Percentiles rank a stretch among this genome's conserved stretches.
Conservation (phyloP, 805 yeast genomes). For the Myxozyma sirexii region DNA sequence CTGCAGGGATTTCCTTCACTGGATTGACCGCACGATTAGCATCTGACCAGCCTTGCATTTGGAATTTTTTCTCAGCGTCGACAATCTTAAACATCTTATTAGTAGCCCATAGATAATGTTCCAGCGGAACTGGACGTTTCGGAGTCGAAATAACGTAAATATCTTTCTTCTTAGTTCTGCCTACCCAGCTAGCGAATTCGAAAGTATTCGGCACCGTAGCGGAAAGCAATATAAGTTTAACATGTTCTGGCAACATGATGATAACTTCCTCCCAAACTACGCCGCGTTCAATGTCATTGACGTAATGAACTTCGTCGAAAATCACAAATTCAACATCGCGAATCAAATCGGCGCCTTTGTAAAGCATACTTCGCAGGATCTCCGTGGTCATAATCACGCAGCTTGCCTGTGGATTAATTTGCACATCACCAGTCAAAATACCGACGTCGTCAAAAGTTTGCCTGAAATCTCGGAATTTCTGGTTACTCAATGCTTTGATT, state of each 20-base stretch:
- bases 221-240: conserved; percentile 83
- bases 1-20: conserved; percentile 34
- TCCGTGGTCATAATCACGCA: conserved; percentile 98
- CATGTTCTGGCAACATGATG: conserved; percentile 95
- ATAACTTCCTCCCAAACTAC: conserved; percentile 99
- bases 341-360: conserved; percentile 93
- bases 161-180: conserved; percentile 93
- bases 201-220: conserved; percentile 99
- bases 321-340: conserved; percentile 97
- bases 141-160: conserved; percentile 96
- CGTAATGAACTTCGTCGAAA: conserved; percentile 97
- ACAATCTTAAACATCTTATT: conserved; percentile 71
- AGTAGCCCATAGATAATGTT: conserved; percentile 83
- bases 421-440: conserved; percentile 95
- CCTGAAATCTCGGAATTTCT: conserved; percentile 84
- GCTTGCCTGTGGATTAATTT: conserved; percentile 93
- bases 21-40: conserved; percentile 44
- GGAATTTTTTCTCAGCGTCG: conserved; percentile 70
- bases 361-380: conserved; percentile 90
- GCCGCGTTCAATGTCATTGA: conserved; percentile 94
- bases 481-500: conserved; percentile 86
- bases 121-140: conserved; percentile 94
- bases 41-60: conserved; percentile 51
- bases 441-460: conserved; percentile 87
- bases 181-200: conserved; percentile 98